Conservation (phyloP, 306 rosid species). For the Begonia peltatifolia region DNA sequence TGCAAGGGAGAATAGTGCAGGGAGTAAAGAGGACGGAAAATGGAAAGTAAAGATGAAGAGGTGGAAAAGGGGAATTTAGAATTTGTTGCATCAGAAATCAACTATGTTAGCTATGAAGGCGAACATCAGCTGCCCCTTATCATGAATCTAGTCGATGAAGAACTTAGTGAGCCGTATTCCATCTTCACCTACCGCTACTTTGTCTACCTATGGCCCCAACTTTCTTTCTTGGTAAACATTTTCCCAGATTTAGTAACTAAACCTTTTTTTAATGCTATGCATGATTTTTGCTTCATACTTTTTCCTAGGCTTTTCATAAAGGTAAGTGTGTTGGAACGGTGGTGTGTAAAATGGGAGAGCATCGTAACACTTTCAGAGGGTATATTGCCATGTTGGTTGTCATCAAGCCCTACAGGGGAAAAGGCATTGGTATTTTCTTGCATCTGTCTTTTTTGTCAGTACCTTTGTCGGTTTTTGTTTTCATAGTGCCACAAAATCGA, state of each 20-base stretch:
- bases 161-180: slow-evolving; percentile 97
- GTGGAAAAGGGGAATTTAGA: slow-evolving; percentile 22
- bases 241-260: neutral
- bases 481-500: too few species aligned
- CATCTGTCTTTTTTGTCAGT: neutral
- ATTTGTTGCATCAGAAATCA: slow-evolving; percentile 43
- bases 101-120: slow-evolving; percentile 71
- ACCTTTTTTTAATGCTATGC: neutral
- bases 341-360: slow-evolving; percentile 97
- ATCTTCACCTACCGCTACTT: slow-evolving; percentile 94
- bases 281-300: neutral
- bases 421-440: slow-evolving; percentile 55
- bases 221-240: slow-evolving; percentile 56
- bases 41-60: slow-evolving; percentile 8
- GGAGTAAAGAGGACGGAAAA: slow-evolving; percentile 5
- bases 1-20: too few species aligned
- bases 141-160: slow-evolving; percentile 81
- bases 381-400: slow-evolving; percentile 96
- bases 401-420: slow-evolving; percentile 78
- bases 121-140: slow-evolving; percentile 82
- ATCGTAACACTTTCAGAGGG: slow-evolving; percentile 74
- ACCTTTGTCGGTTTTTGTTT: neutral
- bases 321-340: slow-evolving; percentile 93
- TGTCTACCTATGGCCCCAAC: slow-evolving; percentile 95
- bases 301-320: slow-evolving; percentile 59